Base-by-base conservation (phyloP, 805 yeast genomes). In the Zygosaccharomyces bailii region DNA sequence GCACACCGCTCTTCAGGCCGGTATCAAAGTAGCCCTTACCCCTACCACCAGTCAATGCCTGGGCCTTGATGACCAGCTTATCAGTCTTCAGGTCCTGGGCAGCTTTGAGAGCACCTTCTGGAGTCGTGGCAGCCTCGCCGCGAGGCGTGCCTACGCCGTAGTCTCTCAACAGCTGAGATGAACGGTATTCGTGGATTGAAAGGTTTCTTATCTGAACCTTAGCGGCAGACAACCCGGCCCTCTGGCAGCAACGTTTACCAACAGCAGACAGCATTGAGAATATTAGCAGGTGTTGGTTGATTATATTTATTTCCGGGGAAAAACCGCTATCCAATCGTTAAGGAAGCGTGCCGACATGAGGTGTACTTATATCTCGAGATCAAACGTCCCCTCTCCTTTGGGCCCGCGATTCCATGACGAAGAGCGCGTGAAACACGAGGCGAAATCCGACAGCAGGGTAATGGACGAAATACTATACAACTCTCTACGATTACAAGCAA, bases 21-120 rank as follows among this genome's bases (percentile, higher is more conserved):
- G 82, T 82, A 72, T 90, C 96, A 56, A 93, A 90, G 70, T 87
- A 90, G 53, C 99, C 99, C 71, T 93, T 93, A 72, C 99, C 99
- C 73, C 99, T 84, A 65, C 99, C 99, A 73, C 99, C 99, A 48
- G 99, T 90, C 63, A 93, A 78, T 39, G 96, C 97, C 74, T 93
- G 99, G 50, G 99, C 99, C 76, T 93, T 93, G 69, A 93, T 78
- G 52, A 93, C 99, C 70, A 93, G 74, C 61, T 82, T 81, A 54
- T 86, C 76, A 57, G 78, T 76, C 9, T 55, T 50, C 63, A 93
- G 76, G 46, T 74, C 70, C 71, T 82, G 78, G 56, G 98, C 98
- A 43, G 83, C 81, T 48, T 82, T 75, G 67, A 67, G 86, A 34
- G 98, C 98, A 53, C 84, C 95, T 61, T 85, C 84, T 39, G 96